A percentile compares a stretch with the other conserved stretches of the same genome.
phyloP scores from a whole-genome alignment of 2,329 filamentous ascomycete species.

The Colletotrichum endophyticum region DNA sequence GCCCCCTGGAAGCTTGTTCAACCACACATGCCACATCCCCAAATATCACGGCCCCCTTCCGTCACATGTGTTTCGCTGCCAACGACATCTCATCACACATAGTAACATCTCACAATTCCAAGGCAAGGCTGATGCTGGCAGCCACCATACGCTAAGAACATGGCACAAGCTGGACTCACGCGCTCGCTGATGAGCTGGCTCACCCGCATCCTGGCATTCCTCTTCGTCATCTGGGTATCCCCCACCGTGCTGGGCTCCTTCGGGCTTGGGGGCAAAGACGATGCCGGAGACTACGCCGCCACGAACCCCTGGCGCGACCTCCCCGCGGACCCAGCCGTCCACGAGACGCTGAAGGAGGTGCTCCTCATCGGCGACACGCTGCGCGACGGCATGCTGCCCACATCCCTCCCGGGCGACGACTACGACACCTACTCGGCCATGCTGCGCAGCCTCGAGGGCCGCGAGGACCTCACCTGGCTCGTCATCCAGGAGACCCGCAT shows the following conservation, averaged over 20 bases:
- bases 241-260: neutral
- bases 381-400: constrained; percentile 14
- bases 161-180: neutral
- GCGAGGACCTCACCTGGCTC: constrained; percentile 13
- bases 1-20: neutral
- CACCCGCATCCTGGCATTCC: neutral
- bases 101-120: neutral
- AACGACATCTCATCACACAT: neutral
- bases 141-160: neutral
- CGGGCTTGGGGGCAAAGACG: neutral
- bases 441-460: constrained; percentile 13
- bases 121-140: neutral
- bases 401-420: constrained; percentile 3
- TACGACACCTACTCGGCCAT: constrained; percentile 6
- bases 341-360: neutral
- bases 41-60: neutral
- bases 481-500: constrained; percentile 10
- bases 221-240: neutral
- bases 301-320: constrained; percentile 21
- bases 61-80: neutral
- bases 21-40: neutral
- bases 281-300: neutral
- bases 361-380: constrained; percentile 16
- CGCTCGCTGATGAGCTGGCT: neutral
- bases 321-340: constrained; percentile 1